These are phyloP conservation scores for Suillus alpinus DNA, from an alignment of 768 basidiomycete species.

Conservation along the genomic window DNA sequence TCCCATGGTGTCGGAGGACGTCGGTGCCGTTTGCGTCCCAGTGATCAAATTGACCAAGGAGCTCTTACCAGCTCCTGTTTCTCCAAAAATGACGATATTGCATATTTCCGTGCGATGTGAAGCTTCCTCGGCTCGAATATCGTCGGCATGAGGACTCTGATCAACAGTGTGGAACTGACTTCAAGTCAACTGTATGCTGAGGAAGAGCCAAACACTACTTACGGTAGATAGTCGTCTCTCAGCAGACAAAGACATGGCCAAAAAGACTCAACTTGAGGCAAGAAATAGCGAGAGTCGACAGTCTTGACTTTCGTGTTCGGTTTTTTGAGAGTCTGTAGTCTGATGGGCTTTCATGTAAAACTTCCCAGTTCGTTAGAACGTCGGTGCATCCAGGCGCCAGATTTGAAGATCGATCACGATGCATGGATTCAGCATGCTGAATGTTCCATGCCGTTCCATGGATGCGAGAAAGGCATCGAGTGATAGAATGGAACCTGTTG, in stretches of 20 bases:
- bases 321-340: not conserved
- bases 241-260: not conserved
- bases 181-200: not conserved
- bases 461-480: not conserved
- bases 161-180: not conserved
- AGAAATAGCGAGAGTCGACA: not conserved
- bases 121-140: not conserved
- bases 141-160: not conserved
- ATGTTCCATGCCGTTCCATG: not conserved
- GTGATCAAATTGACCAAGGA: conserved; percentile 31
- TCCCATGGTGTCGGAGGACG: conserved; percentile 19
- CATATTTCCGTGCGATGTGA: not conserved
- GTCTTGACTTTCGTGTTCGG: not conserved
- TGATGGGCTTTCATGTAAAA: not conserved
- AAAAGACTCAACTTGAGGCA: not conserved
- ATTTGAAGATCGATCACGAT: not conserved
- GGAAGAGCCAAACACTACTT: not conserved
- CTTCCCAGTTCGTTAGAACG: not conserved
- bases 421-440: not conserved
- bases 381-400: not conserved
- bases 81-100: conserved; percentile 31
- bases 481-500: not conserved
- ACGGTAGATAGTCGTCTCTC: not conserved
- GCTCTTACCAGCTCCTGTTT: conserved; percentile 31
- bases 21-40: conserved; percentile 29